Conservation (phyloP, 2,329 filamentous ascomycete species). For the Ophiostoma sp. region DNA sequence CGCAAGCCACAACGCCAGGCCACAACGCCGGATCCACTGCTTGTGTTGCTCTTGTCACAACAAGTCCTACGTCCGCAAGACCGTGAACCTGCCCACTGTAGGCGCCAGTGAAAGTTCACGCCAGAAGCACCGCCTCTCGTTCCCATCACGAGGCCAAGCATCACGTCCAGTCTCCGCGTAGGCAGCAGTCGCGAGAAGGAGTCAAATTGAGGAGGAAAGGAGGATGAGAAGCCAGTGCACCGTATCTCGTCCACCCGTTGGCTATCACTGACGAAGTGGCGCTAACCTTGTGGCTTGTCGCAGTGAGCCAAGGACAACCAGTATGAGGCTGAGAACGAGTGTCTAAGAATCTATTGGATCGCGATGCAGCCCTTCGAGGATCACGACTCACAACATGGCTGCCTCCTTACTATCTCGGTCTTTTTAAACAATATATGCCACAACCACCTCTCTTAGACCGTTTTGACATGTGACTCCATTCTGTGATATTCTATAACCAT, state of each 20-base stretch:
- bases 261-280: neutral
- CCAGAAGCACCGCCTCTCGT: neutral
- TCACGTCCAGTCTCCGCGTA: neutral
- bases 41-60: neutral
- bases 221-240: too few species aligned
- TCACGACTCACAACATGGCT: neutral
- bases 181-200: constrained; percentile 8
- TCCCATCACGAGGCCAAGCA: neutral
- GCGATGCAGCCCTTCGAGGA: neutral
- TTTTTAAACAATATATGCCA: neutral
- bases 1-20: neutral
- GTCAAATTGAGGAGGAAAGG: too few species aligned
- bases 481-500: neutral
- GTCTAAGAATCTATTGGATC: neutral
- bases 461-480: neutral
- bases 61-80: neutral
- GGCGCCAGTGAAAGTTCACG: neutral
- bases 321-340: neutral
- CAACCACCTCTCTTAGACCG: neutral
- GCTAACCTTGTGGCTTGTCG: neutral
- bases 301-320: neutral
- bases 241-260: too few species aligned
- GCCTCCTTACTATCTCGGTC: neutral
- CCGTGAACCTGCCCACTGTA: constrained; percentile 7
- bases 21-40: neutral